Evolutionary conservation across 1,139 yeast species (phyloP).

Genomic region (Zhuliangozyma blackwelliae): DNA sequence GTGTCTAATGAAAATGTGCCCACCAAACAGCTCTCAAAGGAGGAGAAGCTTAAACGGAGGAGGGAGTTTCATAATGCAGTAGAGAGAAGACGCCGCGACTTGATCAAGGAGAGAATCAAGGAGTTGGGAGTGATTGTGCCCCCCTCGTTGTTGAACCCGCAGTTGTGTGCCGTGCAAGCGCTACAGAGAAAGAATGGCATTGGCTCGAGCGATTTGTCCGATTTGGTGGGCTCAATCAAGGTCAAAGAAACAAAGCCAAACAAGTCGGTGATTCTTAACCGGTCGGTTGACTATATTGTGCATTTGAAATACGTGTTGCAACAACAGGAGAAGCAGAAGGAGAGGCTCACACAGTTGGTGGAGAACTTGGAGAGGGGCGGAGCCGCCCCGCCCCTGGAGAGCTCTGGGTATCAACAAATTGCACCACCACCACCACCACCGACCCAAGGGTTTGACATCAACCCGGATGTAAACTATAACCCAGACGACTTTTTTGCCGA

Average conservation of each 20-base stretch:
- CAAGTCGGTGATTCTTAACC: slow-evolving; percentile 62
- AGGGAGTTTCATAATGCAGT: slow-evolving; percentile 80
- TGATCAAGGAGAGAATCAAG: slow-evolving; percentile 71
- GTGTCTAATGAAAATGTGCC: slow-evolving; percentile 14
- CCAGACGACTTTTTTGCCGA: slow-evolving; percentile 8
- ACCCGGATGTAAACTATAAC: slow-evolving; percentile 2
- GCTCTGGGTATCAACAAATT: too few species aligned
- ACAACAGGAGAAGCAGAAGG: slow-evolving; percentile 22
- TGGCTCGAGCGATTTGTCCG: slow-evolving; percentile 33
- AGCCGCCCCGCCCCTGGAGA: not conserved
- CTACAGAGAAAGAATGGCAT: slow-evolving; percentile 34
- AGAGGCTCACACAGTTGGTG: slow-evolving; percentile 5
- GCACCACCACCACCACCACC: not conserved
- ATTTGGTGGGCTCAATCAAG: slow-evolving; percentile 34
- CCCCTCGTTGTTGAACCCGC: slow-evolving; percentile 57
- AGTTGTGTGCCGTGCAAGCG: slow-evolving; percentile 43
- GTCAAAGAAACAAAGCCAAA: slow-evolving; percentile 69
- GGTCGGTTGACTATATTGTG: slow-evolving; percentile 63
- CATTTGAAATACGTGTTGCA: slow-evolving; percentile 47
- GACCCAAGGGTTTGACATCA: not conserved
- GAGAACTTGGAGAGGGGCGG: slow-evolving; percentile 6
- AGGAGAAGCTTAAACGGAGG: slow-evolving; percentile 64
- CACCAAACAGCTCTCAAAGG: slow-evolving; percentile 54
- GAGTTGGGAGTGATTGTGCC: slow-evolving; percentile 71
- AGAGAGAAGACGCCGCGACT: slow-evolving; percentile 72